Evolutionary conservation across 148 eudicot species (phyloP), one percentile per base, ranked within the genome.

Genomic region (Camellia sinensis): DNA sequence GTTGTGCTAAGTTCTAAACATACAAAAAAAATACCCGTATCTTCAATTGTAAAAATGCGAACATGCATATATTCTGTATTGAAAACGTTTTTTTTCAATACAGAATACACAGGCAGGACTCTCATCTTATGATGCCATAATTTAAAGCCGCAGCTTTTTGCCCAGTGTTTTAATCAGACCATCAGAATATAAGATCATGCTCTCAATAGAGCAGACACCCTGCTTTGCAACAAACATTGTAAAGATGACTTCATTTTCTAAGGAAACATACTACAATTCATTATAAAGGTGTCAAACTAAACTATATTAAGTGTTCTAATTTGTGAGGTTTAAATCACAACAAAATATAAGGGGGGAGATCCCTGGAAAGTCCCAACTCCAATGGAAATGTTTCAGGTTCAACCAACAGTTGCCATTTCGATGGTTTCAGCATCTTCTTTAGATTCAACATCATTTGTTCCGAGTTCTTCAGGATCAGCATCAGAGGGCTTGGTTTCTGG

Each of bases 401-500:
- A 46, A 18, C 65, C 79, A 62, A 80, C 76, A 63, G 46, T 75
- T 60, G 66, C 78, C 75, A 50, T 10, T 79, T 66, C 64, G 73
- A 68, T 62, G 77, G 77, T 76, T 76, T 74, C 75, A 45, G 77
- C 66, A 46, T 79, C 83, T 71, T 80, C 86, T 41, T 57, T 78
- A 76, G 79, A 45, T n/a, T 81, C 87, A 75, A 56, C 60, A 41
- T 76, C 84, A 15, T 78, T 56, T 9, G 65, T 44, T 48, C 41
- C 76, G 48, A 75, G 71, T 59, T 56, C 75, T 78, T 70, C 87
- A 45, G 69, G 71, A 15, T n/a, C 83, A 12, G 7, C 71, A 59
- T 67, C 21, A 61, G 46, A 37, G 40, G 62, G 77, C 60, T 80
- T 60, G 12, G 68, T 56, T 74, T 75, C 82, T 52, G 64, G 66